These are phyloP conservation scores for bread wheat (Triticum aestivum) DNA, from an alignment of 176 grass and related monocot genomes.

Conservation along the genomic window DNA sequence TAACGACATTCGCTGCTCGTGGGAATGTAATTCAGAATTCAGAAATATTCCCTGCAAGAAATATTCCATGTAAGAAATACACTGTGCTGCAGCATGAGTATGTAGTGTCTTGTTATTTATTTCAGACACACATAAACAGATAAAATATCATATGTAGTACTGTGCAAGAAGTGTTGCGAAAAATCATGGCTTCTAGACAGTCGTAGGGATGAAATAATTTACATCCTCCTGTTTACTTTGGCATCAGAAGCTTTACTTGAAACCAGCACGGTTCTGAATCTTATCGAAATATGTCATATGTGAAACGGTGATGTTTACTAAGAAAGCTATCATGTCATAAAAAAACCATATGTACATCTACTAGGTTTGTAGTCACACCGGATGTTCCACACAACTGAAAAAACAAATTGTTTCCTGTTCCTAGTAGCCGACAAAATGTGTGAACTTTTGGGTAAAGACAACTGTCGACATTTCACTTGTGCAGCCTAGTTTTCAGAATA, in stretches of 20 bases:
- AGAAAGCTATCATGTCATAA: background rate
- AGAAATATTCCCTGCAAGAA: background rate
- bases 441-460: constrained; percentile 17
- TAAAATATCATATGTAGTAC: background rate
- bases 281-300: constrained; percentile 6
- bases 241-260: constrained; percentile 5
- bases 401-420: background rate
- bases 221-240: background rate
- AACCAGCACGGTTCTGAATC: background rate
- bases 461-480: constrained; percentile 30
- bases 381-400: background rate
- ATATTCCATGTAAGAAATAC: constrained; percentile 1
- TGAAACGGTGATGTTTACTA: background rate
- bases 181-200: background rate
- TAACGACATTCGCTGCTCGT: background rate
- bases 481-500: constrained; percentile 28
- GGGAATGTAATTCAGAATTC: constrained; percentile 1
- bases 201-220: background rate
- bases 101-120: background rate
- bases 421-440: background rate
- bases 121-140: background rate
- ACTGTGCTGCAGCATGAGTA: background rate
- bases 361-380: background rate
- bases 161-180: background rate
- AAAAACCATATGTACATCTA: background rate